Conservation (phyloP, 441 rosid species). For the Bocquillonia castaneifolia region DNA sequence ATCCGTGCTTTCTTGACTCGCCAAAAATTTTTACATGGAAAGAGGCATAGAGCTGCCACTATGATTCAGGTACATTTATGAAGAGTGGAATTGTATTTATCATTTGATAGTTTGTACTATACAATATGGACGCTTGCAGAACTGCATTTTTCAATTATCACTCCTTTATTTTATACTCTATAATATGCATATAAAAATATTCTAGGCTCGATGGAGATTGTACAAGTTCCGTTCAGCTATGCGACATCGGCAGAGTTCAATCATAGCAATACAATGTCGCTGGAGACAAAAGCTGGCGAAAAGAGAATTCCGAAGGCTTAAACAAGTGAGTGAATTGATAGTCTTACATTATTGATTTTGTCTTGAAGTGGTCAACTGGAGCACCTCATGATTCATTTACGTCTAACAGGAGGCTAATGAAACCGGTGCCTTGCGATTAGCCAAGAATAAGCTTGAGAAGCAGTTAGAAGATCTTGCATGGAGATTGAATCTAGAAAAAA, state of each 20-base stretch:
- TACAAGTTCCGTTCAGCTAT: slow-evolving; percentile 64
- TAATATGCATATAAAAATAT: slow-evolving; percentile 20
- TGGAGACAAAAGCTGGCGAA: slow-evolving; percentile 92
- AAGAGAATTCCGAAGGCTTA: slow-evolving; percentile 74
- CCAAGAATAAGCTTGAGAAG: slow-evolving; percentile 94
- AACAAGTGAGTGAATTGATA: slow-evolving; percentile 41
- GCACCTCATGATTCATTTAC: slow-evolving; percentile 15
- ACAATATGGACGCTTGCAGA: neutral
- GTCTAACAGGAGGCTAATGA: slow-evolving; percentile 80
- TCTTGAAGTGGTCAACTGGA: slow-evolving; percentile 8
- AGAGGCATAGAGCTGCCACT: slow-evolving; percentile 61
- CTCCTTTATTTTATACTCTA: neutral
- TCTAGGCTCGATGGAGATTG: slow-evolving; percentile 77
- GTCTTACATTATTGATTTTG: neutral
- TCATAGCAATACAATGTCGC: slow-evolving; percentile 76
- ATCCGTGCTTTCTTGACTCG: slow-evolving; percentile 66
- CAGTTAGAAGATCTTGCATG: slow-evolving; percentile 88
- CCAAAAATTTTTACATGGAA: slow-evolving; percentile 44
- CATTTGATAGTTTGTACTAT: neutral
- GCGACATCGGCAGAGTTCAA: slow-evolving; percentile 49
- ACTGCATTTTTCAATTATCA: neutral
- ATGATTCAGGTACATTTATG: slow-evolving; percentile 59
- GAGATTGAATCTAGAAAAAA: slow-evolving; percentile 85
- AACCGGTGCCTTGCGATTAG: slow-evolving; percentile 87
- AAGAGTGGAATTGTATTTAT: neutral